These are phyloP conservation scores for Rossbeevera mucosa DNA, from an alignment of 768 basidiomycete genomes.

Conservation along the genomic window DNA sequence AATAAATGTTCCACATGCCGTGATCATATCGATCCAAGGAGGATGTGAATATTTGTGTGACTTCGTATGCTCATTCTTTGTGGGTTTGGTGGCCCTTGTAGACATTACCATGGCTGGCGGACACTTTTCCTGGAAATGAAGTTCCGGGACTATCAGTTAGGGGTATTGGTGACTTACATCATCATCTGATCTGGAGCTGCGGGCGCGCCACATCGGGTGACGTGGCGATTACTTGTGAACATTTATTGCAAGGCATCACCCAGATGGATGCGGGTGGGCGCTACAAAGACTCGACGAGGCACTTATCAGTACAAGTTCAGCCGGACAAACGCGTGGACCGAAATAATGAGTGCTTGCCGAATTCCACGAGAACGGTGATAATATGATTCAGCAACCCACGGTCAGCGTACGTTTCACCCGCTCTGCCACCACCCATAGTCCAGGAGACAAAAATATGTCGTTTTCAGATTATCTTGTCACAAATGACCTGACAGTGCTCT, in stretches of 20 bases:
- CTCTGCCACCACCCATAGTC: not conserved
- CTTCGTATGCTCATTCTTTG: constrained; percentile 18
- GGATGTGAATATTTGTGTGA: constrained; percentile 49
- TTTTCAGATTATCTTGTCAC: constrained; percentile 61
- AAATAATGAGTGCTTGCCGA: too few species aligned
- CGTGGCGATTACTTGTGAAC: not conserved
- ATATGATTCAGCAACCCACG: too few species aligned
- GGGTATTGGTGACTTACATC: not conserved
- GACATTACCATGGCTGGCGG: constrained; percentile 10
- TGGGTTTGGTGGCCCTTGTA: not conserved
- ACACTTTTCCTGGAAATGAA: not conserved
- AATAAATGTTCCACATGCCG: constrained; percentile 23
- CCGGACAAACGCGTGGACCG: not conserved
- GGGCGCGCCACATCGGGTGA: not conserved
- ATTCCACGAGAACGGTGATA: not conserved
- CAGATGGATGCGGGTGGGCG: not conserved
- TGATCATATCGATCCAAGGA: constrained; percentile 42
- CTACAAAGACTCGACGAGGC: not conserved
- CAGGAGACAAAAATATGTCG: constrained; percentile 30
- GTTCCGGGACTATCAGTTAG: not conserved
- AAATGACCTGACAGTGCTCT: constrained; percentile 74
- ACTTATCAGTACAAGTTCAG: not conserved
- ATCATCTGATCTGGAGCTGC: not conserved
- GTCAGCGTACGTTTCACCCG: constrained; percentile 5
- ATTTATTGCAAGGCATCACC: not conserved